Evolutionary conservation across 306 rosid genomes (phyloP), one percentile per base, ranked within the genome.

Genomic region (Hippophae gyantsensis): DNA sequence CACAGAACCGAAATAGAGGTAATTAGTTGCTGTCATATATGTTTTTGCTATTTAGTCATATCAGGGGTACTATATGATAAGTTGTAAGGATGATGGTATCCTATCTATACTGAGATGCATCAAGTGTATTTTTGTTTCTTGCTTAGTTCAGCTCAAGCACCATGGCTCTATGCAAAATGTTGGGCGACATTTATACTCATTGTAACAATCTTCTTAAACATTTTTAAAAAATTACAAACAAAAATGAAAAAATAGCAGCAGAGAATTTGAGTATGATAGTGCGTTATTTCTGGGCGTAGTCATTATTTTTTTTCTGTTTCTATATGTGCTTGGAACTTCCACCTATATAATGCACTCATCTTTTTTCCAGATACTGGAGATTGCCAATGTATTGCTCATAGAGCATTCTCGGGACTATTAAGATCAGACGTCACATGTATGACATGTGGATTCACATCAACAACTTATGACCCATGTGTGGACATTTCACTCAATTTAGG

Each of bases 381-480:
- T 41, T 84, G 97, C 75, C 85, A 73, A 48, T 90, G 97, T 61
- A 79, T 86, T 67, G 87, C 90, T 73, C 97, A 90, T 72, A 81
- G 74, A 66, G 95, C 68, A 52, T 90, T 90, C 76, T 82, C 86
- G 48, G 95, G 97, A 42, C 77, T 75, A 56, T 61, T 90, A 75
- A 90, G 89, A 72, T 90, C 97, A 41, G 97, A 90, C 62, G 95
- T 90, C 63, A 86, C 90, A 8, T 90, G 97, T 67, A 72, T 86
- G 86, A 80, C 89, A 42, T 90, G 97, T 72, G 95, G 97, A 68
- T 84, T 78, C 78, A 84, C 86, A 62, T 86, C 97, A 64, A 86
- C 97, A 69, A 90, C 94, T 67, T 77, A 71, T 64, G 97, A 86
- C 60, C 94, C 97, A 54, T 90, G 84, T 77, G 66, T 86, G 72